Evolutionary conservation across 768 basidiomycete genomes (phyloP).

Genomic region (Amanita rubescens): DNA sequence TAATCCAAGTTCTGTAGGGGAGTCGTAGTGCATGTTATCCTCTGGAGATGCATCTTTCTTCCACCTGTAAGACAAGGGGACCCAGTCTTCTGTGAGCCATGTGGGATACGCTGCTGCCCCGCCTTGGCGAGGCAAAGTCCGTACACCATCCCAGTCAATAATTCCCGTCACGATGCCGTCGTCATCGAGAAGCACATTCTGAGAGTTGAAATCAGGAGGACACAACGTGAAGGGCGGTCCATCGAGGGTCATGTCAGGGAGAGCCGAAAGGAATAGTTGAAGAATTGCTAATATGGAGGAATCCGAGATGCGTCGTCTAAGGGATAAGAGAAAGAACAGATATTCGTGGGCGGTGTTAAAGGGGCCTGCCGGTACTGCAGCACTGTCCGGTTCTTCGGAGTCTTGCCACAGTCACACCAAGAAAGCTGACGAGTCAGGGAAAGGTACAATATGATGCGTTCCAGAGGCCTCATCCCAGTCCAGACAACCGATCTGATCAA

Average conservation of each 20-base stretch:
- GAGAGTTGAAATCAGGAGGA: slow-evolving; percentile 18
- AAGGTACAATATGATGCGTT: background rate
- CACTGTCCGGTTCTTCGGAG: background rate
- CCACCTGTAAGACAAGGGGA: slow-evolving; percentile 14
- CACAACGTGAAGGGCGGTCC: slow-evolving; percentile 19
- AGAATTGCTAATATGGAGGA: background rate
- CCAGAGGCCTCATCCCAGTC: background rate
- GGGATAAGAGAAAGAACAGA: background rate
- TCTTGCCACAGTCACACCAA: background rate
- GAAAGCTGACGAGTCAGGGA: background rate
- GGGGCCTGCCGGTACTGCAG: background rate
- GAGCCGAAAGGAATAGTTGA: slow-evolving; percentile 2
- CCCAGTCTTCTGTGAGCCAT: slow-evolving; percentile 22
- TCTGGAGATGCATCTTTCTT: slow-evolving; percentile 1
- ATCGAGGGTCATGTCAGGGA: slow-evolving; percentile 12
- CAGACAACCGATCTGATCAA: background rate
- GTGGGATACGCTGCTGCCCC: slow-evolving; percentile 19
- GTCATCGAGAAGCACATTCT: slow-evolving; percentile 20
- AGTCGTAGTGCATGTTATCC: background rate
- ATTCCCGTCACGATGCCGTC: slow-evolving; percentile 17
- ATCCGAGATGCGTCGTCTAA: background rate
- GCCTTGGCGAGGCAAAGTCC: slow-evolving; percentile 12
- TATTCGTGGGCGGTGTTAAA: slow-evolving; percentile 7
- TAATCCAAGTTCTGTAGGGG: background rate
- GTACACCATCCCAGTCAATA: slow-evolving; percentile 21